phyloP scores from a whole-genome alignment of 2,329 filamentous ascomycete species.

The Botrytis pseudocinerea region DNA sequence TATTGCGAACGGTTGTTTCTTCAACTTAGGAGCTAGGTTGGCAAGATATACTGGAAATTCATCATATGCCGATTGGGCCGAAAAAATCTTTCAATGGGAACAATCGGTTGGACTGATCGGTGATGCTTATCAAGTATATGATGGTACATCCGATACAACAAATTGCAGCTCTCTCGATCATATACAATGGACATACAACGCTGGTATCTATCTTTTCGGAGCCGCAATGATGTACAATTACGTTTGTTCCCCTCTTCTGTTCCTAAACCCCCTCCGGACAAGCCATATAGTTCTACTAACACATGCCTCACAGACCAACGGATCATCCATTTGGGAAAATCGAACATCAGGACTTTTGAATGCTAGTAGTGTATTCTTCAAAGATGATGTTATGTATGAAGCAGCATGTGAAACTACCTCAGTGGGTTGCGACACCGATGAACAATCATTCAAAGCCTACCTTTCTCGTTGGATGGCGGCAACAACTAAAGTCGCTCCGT shows the following conservation, averaged over 20 bases:
- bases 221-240: constrained; percentile 51
- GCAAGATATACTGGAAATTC: constrained; percentile 74
- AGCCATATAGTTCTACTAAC: constrained; percentile 17
- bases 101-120: constrained; percentile 57
- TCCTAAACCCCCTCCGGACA: background rate
- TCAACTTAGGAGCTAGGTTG: constrained; percentile 63
- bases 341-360: constrained; percentile 58
- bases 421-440: constrained; percentile 59
- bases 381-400: constrained; percentile 61
- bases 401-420: constrained; percentile 59
- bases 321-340: constrained; percentile 52
- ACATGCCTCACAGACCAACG: constrained; percentile 32
- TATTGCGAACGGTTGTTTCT: constrained; percentile 62
- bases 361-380: constrained; percentile 56
- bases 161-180: constrained; percentile 60
- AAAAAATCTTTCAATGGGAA: constrained; percentile 71
- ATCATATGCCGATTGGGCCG: constrained; percentile 77
- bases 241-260: constrained; percentile 35
- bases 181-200: constrained; percentile 69
- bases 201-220: constrained; percentile 64
- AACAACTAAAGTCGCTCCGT: constrained; percentile 63
- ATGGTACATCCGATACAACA: constrained; percentile 56
- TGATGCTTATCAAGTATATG: constrained; percentile 54
- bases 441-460: constrained; percentile 64
- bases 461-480: constrained; percentile 61